Conservation (phyloP, 352 stramenopile species). For the Globisporangium camurandrum region DNA sequence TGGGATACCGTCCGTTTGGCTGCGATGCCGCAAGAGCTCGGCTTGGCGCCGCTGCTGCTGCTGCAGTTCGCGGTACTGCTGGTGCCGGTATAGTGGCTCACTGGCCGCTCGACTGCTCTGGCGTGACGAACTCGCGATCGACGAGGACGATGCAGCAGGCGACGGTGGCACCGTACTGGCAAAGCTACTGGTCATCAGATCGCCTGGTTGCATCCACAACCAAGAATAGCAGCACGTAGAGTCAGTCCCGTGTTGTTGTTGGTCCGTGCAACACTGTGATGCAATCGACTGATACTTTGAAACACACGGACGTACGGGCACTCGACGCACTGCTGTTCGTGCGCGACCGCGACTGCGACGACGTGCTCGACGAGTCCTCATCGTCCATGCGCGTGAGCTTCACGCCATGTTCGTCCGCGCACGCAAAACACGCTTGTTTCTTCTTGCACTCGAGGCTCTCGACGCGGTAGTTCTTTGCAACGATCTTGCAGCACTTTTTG, state of each 20-base stretch:
- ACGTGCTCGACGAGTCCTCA: constrained; percentile 10
- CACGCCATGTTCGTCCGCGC: constrained; percentile 35
- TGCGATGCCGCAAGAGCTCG: constrained; percentile 10
- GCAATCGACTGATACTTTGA: too few species aligned
- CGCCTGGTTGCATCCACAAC: too few species aligned
- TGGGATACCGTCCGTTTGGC: constrained; percentile 4
- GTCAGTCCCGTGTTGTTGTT: too few species aligned
- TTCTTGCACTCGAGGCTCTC: constrained; percentile 26
- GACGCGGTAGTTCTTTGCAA: constrained; percentile 50
- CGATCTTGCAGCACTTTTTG: constrained; percentile 56
- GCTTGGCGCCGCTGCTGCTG: constrained; percentile 10
- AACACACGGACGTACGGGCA: constrained; percentile 2
- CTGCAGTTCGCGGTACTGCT: constrained; percentile 9
- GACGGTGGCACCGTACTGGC: constrained; percentile 1
- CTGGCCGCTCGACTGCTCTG: constrained; percentile 6
- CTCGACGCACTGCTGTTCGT: constrained; percentile 5
- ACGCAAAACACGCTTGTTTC: constrained; percentile 49
- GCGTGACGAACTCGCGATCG: neutral
- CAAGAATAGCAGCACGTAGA: neutral
- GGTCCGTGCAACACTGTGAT: too few species aligned
- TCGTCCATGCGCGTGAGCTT: constrained; percentile 16
- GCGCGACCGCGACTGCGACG: constrained; percentile 3
- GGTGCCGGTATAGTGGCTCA: constrained; percentile 10
- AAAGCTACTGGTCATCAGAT: neutral
- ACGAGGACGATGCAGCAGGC: neutral